phyloP scores from a whole-genome alignment of 176 grass and related monocot species.

The Juncus effusus region DNA sequence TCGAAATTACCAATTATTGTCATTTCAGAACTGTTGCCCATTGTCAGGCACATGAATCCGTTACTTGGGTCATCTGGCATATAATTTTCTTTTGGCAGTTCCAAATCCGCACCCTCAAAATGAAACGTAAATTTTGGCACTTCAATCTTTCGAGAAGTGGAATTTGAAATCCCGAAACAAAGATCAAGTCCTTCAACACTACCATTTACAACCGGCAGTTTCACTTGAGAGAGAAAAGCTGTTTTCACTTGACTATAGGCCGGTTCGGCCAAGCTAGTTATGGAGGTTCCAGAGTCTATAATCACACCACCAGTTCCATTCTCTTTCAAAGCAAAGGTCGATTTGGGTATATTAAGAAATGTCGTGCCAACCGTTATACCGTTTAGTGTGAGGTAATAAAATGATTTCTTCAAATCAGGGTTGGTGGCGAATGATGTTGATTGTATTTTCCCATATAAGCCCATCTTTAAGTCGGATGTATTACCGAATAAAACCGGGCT shows the following conservation, averaged over 20 bases:
- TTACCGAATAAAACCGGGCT: constrained; percentile 46
- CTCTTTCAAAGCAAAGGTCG: constrained; percentile 16
- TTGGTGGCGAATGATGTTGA: constrained; percentile 25
- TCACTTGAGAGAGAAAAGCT: constrained; percentile 30
- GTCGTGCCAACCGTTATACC: constrained; percentile 39
- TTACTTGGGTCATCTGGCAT: background rate
- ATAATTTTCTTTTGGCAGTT: constrained; percentile 27
- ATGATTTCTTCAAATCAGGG: background rate
- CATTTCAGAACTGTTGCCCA: rapidly evolving
- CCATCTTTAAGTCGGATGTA: background rate
- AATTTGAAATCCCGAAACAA: constrained; percentile 9
- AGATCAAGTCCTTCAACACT: background rate
- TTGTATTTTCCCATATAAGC: constrained; percentile 5
- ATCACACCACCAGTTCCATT: constrained; percentile 33
- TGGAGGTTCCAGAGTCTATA: constrained; percentile 41
- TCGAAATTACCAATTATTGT: constrained; percentile 33
- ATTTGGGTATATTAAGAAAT: constrained; percentile 22
- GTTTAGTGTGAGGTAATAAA: constrained; percentile 34
- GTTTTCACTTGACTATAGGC: constrained; percentile 16
- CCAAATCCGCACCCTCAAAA: constrained; percentile 31
- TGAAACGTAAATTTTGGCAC: constrained; percentile 39
- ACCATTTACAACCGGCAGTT: background rate
- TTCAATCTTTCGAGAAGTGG: background rate
- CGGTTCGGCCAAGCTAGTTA: constrained; percentile 18
- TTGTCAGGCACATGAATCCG: background rate